A percentile compares a stretch with the other conserved stretches of the same genome.
These are phyloP conservation scores for Rhododendron mucronatum DNA, from an alignment of 148 eudicot species.

Conservation along the genomic window DNA sequence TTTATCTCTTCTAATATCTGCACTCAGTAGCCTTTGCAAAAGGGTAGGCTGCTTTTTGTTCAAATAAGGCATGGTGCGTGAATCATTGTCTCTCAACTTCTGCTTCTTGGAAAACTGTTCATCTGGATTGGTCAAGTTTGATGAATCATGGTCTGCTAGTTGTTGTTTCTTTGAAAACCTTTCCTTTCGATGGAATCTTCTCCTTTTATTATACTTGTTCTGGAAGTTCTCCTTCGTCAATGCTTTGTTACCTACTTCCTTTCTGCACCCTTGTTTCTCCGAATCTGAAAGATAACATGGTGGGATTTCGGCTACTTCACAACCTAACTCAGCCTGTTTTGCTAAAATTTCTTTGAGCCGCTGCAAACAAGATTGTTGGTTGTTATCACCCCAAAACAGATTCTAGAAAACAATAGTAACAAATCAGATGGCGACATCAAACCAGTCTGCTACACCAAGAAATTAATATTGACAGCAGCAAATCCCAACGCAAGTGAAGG, in stretches of 20 bases:
- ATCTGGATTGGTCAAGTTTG: constrained; percentile 16
- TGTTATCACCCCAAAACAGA: background rate
- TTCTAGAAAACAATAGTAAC: background rate
- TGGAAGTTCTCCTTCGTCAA: constrained; percentile 42
- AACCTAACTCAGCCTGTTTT: constrained; percentile 84
- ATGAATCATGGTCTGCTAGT: constrained; percentile 21
- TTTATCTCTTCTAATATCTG: constrained; percentile 63
- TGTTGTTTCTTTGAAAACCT: constrained; percentile 27
- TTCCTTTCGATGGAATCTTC: constrained; percentile 36
- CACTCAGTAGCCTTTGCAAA: constrained; percentile 62
- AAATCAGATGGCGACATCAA: background rate
- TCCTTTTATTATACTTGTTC: constrained; percentile 49
- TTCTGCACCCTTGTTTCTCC: constrained; percentile 34
- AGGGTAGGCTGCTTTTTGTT: constrained; percentile 56
- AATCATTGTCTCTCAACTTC: constrained; percentile 14
- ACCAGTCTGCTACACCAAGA: background rate
- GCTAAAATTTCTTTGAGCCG: constrained; percentile 88
- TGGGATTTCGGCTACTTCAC: constrained; percentile 94
- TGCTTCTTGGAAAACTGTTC: constrained; percentile 30
- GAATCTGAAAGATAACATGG: constrained; percentile 60
- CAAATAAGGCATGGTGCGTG: constrained; percentile 1
- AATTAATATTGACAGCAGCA: background rate
- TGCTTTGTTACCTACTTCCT: constrained; percentile 25
- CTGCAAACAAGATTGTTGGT: constrained; percentile 33
- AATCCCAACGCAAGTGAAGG: background rate